Evolutionary conservation across 2,329 filamentous ascomycete genomes (phyloP).

Genomic region (Aspergillus hortae): DNA sequence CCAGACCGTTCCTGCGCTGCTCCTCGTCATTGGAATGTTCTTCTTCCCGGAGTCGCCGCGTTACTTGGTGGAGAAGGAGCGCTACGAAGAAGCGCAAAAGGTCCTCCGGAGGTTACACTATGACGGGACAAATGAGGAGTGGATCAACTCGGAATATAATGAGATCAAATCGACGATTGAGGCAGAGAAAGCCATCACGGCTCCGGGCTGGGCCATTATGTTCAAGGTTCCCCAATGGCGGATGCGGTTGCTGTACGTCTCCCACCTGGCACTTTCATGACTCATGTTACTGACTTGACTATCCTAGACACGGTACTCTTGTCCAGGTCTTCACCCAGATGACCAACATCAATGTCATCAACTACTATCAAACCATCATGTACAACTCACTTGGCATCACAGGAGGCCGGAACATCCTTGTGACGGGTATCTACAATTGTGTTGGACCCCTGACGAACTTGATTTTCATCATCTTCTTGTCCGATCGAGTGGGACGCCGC

Average conservation of each 20-base stretch:
- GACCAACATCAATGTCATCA: constrained; percentile 42
- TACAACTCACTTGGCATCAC: constrained; percentile 52
- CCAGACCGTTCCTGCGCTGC: constrained; percentile 39
- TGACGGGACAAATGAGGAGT: constrained; percentile 54
- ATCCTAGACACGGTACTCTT: constrained; percentile 50
- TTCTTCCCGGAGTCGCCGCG: constrained; percentile 36
- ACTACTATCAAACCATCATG: constrained; percentile 41
- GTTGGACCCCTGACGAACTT: constrained; percentile 45
- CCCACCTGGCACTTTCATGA: background rate
- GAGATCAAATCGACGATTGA: constrained; percentile 50
- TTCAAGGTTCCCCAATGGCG: constrained; percentile 49
- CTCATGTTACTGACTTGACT: background rate
- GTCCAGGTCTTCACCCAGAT: constrained; percentile 64
- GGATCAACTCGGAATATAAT: constrained; percentile 44
- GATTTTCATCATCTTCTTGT: constrained; percentile 54
- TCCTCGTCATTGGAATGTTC: constrained; percentile 32
- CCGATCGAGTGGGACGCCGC: constrained; percentile 52
- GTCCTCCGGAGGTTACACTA: constrained; percentile 54
- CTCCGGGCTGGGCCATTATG: constrained; percentile 38
- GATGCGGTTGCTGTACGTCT: constrained; percentile 51
- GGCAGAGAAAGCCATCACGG: constrained; percentile 55
- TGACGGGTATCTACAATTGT: constrained; percentile 60
- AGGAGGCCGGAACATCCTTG: constrained; percentile 51
- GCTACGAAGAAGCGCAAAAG: constrained; percentile 46
- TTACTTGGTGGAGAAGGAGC: constrained; percentile 40